Evolutionary conservation across 331 rosid species (phyloP).

Genomic region (Rosa hybrid): DNA sequence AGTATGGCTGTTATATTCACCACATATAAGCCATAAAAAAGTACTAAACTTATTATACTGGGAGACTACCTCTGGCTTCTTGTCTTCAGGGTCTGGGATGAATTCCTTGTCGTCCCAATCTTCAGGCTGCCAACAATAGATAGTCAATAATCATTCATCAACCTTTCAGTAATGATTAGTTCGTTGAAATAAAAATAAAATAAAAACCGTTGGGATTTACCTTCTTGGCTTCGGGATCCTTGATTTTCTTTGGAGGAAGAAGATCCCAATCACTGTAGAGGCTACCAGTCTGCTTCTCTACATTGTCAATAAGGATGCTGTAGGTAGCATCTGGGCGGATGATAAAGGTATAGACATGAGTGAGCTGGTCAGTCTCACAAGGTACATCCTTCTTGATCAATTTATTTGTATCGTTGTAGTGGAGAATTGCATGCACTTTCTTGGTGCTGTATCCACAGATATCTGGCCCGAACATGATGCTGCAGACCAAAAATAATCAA

Average conservation of each 20-base stretch:
- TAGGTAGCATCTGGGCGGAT: constrained; percentile 93
- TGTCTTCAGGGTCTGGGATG: constrained; percentile 94
- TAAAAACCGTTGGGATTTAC: constrained; percentile 29
- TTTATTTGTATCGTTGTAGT: constrained; percentile 72
- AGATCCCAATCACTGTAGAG: constrained; percentile 90
- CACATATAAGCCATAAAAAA: not conserved
- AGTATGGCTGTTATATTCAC: constrained; percentile 1
- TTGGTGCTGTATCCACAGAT: constrained; percentile 97
- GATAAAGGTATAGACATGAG: constrained; percentile 92
- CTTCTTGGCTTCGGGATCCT: constrained; percentile 95
- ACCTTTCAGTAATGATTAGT: not conserved
- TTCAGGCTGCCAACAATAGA: constrained; percentile 68
- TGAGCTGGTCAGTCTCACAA: constrained; percentile 96
- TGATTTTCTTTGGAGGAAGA: constrained; percentile 84
- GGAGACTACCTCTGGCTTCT: constrained; percentile 82
- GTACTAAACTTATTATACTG: not conserved
- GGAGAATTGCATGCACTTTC: constrained; percentile 93
- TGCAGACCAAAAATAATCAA: constrained; percentile 37
- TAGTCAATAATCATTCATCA: not conserved
- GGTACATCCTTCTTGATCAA: constrained; percentile 99
- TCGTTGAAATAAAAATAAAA: not conserved
- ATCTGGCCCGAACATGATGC: constrained; percentile 99
- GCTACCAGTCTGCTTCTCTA: constrained; percentile 91
- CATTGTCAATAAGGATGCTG: constrained; percentile 87
- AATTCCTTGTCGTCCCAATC: constrained; percentile 98